These are phyloP conservation scores for Lipomyces orientalis DNA, from an alignment of 805 yeast genomes.

Conservation along the genomic window DNA sequence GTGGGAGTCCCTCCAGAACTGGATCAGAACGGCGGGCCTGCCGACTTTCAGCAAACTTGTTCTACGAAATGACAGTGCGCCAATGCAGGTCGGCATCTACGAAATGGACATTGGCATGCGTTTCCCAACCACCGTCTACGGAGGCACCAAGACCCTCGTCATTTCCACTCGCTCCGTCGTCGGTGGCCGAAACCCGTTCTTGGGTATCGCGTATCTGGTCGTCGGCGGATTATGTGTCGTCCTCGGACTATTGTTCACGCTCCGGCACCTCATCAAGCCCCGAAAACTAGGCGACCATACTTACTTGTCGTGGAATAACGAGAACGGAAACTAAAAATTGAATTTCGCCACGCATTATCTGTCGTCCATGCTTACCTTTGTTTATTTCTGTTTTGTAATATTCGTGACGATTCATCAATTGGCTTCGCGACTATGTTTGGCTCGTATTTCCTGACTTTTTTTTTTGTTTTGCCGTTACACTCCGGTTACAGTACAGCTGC, in stretches of 20 bases:
- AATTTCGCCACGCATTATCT: background rate
- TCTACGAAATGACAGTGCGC: constrained; percentile 66
- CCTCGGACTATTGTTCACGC: constrained; percentile 74
- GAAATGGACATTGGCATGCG: constrained; percentile 66
- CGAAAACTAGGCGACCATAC: constrained; percentile 82
- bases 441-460: background rate
- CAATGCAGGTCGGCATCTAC: constrained; percentile 71
- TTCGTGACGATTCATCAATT: background rate
- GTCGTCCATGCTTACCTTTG: background rate
- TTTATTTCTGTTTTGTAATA: background rate
- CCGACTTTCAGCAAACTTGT: constrained; percentile 88
- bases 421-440: background rate
- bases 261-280: constrained; percentile 85
- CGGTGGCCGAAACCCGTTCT: constrained; percentile 85
- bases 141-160: constrained; percentile 86
- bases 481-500: background rate
- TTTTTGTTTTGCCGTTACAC: background rate
- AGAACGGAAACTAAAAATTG: constrained; percentile 1
- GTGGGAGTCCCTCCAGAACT: constrained; percentile 88
- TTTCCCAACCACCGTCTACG: constrained; percentile 81
- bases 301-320: constrained; percentile 55
- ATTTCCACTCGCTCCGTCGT: constrained; percentile 79
- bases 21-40: constrained; percentile 98
- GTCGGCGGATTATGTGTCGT: constrained; percentile 79
- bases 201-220: constrained; percentile 84